Evolutionary conservation across 1,139 yeast species (phyloP).

Genomic region (Zygotorulaspora mrakii): DNA sequence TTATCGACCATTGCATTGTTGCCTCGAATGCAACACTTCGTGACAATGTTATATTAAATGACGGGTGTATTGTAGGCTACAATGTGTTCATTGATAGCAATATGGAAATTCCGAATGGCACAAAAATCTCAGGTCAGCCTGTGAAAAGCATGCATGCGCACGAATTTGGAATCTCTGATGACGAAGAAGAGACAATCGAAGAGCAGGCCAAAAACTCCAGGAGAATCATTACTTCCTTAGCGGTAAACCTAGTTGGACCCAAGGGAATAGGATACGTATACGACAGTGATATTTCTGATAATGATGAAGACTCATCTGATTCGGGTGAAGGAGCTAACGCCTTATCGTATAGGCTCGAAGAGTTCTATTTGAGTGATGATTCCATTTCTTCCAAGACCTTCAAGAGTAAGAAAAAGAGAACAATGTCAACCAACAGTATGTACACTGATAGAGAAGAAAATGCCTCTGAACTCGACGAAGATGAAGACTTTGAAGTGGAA

Average conservation of each 20-base stretch:
- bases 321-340: conserved; percentile 34
- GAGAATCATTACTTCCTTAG: conserved; percentile 27
- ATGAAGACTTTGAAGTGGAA: conserved; percentile 80
- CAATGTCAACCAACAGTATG: conserved; percentile 45
- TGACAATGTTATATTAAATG: conserved; percentile 46
- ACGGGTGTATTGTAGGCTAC: conserved; percentile 81
- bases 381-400: conserved; percentile 62
- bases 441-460: conserved; percentile 37
- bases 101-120: conserved; percentile 46
- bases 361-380: conserved; percentile 70
- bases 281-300: conserved; percentile 47
- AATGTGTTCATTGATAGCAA: conserved; percentile 60
- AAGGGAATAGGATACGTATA: conserved; percentile 60
- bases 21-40: conserved; percentile 62
- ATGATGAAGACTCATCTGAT: conserved; percentile 42
- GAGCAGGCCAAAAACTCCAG: not conserved
- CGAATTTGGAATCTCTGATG: conserved; percentile 28
- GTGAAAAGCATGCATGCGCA: conserved; percentile 34
- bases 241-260: conserved; percentile 49
- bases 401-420: conserved; percentile 44
- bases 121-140: conserved; percentile 48
- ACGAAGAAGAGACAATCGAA: conserved; percentile 29
- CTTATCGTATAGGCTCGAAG: conserved; percentile 56
- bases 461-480: conserved; percentile 47
- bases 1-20: conserved; percentile 59